Percentiles rank a stretch among this genome's conserved stretches.
Conservation (phyloP, 1,139 yeast genomes). For the Yamadazyma diospyri region DNA sequence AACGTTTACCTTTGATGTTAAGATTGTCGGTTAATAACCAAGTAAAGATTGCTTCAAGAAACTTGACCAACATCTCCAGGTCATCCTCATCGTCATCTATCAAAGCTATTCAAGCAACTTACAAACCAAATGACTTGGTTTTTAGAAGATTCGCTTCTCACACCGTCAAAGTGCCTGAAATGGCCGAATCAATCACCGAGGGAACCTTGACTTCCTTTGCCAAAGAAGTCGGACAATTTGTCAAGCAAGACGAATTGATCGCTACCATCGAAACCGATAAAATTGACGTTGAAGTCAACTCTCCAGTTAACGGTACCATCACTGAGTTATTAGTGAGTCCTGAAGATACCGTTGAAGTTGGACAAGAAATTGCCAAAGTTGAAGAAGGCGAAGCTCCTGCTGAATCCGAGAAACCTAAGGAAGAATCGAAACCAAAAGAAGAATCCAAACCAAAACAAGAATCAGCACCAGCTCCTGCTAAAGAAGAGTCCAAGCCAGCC, state of each 20-base stretch:
- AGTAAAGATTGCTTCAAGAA: slow-evolving; percentile 10
- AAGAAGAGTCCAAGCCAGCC: slow-evolving; percentile 30
- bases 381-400: slow-evolving; percentile 88
- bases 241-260: slow-evolving; percentile 81
- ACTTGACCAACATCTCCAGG: slow-evolving; percentile 5
- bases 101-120: too few relatives aligned
- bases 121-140: slow-evolving; percentile 4
- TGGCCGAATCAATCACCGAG: slow-evolving; percentile 98
- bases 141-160: slow-evolving; percentile 40
- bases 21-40: slow-evolving; percentile 13
- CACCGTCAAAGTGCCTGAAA: slow-evolving; percentile 88
- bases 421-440: slow-evolving; percentile 21
- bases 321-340: slow-evolving; percentile 78
- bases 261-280: slow-evolving; percentile 99
- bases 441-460: slow-evolving; percentile 33
- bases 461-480: slow-evolving; percentile 28
- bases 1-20: slow-evolving; percentile 17
- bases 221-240: slow-evolving; percentile 84
- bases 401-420: slow-evolving; percentile 19
- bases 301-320: slow-evolving; percentile 90
- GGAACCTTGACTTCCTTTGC: slow-evolving; percentile 86
- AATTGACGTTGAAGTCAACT: slow-evolving; percentile 94
- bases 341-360: slow-evolving; percentile 95
- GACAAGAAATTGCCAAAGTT: slow-evolving; percentile 85
- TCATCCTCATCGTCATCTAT: too few relatives aligned